These are phyloP conservation scores for Beauveria caledonica DNA, from an alignment of 2,329 filamentous ascomycete genomes.

Conservation along the genomic window DNA sequence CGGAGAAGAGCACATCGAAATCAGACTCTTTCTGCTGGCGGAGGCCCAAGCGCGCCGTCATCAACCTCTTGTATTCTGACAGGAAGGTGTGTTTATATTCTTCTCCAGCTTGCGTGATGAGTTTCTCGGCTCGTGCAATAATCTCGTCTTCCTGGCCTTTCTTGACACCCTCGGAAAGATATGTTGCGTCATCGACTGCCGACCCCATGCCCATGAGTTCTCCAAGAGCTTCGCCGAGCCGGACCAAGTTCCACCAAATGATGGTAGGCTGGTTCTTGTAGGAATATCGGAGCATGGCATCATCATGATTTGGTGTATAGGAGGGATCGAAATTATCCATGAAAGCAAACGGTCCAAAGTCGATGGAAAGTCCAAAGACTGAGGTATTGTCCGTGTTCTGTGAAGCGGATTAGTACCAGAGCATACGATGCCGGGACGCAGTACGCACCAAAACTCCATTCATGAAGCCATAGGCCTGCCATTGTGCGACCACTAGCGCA, in stretches of 20 bases:
- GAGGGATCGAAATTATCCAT: slow-evolving; percentile 92
- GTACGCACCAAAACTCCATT: slow-evolving; percentile 68
- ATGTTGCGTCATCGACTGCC: slow-evolving; percentile 61
- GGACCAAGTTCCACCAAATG: slow-evolving; percentile 97
- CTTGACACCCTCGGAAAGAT: slow-evolving; percentile 62
- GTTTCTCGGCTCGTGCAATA: slow-evolving; percentile 68
- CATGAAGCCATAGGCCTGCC: slow-evolving; percentile 99
- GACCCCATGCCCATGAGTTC: slow-evolving; percentile 76
- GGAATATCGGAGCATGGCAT: slow-evolving; percentile 75
- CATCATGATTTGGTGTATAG: slow-evolving; percentile 97
- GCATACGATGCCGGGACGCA: neutral
- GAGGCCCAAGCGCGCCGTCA: slow-evolving; percentile 73
- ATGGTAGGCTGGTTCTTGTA: slow-evolving; percentile 93
- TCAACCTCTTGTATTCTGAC: slow-evolving; percentile 78
- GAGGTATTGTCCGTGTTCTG: slow-evolving; percentile 95
- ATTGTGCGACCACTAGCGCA: slow-evolving; percentile 78
- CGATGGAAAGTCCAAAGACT: slow-evolving; percentile 77
- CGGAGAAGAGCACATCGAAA: slow-evolving; percentile 75
- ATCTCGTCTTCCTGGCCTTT: slow-evolving; percentile 58
- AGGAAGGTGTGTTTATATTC: slow-evolving; percentile 87
- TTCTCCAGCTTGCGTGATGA: slow-evolving; percentile 74
- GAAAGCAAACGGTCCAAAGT: slow-evolving; percentile 96
- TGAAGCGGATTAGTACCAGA: slow-evolving; percentile 16
- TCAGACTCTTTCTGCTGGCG: slow-evolving; percentile 61
- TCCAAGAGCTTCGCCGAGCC: slow-evolving; percentile 80